phyloP scores from a whole-genome alignment of 2,329 filamentous ascomycete species.

The Microcyclosporella mali region DNA sequence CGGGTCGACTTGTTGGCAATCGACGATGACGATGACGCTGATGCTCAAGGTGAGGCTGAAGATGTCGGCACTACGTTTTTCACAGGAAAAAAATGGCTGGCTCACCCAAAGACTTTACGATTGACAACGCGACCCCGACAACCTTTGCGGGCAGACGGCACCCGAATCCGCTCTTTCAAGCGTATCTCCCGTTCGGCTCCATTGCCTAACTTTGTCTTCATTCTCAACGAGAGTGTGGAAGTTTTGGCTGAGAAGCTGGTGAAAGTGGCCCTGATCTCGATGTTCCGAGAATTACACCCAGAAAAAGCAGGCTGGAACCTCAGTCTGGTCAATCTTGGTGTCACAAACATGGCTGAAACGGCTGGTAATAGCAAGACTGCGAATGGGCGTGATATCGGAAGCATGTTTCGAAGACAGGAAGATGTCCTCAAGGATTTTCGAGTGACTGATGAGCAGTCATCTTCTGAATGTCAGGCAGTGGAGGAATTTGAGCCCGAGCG shows the following conservation, averaged over 20 bases:
- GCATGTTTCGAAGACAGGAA: slow-evolving; percentile 75
- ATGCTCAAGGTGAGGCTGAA: slow-evolving; percentile 19
- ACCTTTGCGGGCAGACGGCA: slow-evolving; percentile 48
- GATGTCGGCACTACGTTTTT: slow-evolving; percentile 1
- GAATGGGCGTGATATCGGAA: slow-evolving; percentile 65
- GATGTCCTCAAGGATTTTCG: slow-evolving; percentile 62
- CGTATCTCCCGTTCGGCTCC: slow-evolving; percentile 70
- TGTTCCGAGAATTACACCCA: slow-evolving; percentile 69
- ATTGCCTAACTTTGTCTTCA: slow-evolving; percentile 69
- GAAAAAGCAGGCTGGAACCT: slow-evolving; percentile 69
- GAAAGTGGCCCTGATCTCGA: slow-evolving; percentile 58
- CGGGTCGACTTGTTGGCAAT: slow-evolving; percentile 63
- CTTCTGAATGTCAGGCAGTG: neutral
- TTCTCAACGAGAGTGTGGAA: slow-evolving; percentile 52
- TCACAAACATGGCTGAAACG: slow-evolving; percentile 67
- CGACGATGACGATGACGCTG: slow-evolving; percentile 33
- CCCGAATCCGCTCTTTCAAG: slow-evolving; percentile 54
- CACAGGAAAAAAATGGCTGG: slow-evolving; percentile 58
- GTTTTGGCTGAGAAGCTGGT: slow-evolving; percentile 63
- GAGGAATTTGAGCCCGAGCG: neutral
- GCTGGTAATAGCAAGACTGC: slow-evolving; percentile 40
- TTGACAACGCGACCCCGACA: slow-evolving; percentile 66
- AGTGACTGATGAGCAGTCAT: slow-evolving; percentile 40
- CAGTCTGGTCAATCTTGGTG: slow-evolving; percentile 78
- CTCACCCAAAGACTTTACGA: slow-evolving; percentile 72